Evolutionary conservation across 148 eudicot genomes (phyloP).

Genomic region (Euryodendron excelsum): DNA sequence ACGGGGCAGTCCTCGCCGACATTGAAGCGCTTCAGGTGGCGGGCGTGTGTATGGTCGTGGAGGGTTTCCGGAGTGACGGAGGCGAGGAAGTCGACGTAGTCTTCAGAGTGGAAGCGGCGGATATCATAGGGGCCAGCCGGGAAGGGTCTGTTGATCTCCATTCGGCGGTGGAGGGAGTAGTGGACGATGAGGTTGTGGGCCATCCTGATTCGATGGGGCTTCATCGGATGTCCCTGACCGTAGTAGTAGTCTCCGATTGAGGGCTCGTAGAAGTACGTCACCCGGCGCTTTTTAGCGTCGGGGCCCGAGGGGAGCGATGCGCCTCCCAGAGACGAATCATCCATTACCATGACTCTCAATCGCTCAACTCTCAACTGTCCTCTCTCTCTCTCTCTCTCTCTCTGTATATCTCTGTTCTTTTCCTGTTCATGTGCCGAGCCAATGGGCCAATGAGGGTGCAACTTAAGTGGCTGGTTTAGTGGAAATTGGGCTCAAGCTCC

Average conservation of each 20-base stretch:
- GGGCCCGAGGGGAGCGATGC: slow-evolving; percentile 53
- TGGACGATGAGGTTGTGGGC: slow-evolving; percentile 81
- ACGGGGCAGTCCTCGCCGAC: slow-evolving; percentile 90
- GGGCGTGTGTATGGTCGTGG: slow-evolving; percentile 49
- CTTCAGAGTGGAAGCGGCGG: slow-evolving; percentile 64
- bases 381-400: slow-evolving; percentile 15
- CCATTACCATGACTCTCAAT: too few species aligned
- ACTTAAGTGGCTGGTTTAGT: too few species aligned
- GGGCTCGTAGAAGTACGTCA: slow-evolving; percentile 87
- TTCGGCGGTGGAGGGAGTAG: slow-evolving; percentile 60
- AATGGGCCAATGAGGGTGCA: too few species aligned
- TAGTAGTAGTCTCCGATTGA: slow-evolving; percentile 88
- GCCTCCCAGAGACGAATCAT: slow-evolving; percentile 17
- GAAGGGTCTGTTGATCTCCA: slow-evolving; percentile 71
- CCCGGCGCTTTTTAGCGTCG: slow-evolving; percentile 66
- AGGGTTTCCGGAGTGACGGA: slow-evolving; percentile 57
- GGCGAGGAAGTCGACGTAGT: slow-evolving; percentile 66
- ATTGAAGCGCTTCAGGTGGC: slow-evolving; percentile 61
- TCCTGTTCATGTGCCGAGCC: too few species aligned
- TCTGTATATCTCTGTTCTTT: too few species aligned
- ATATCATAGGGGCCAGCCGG: slow-evolving; percentile 61
- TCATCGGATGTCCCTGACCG: slow-evolving; percentile 96
- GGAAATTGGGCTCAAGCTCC: too few species aligned
- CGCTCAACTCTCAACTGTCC: too few species aligned
- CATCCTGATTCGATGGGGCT: slow-evolving; percentile 88